Evolutionary conservation across 2,329 filamentous ascomycete species (phyloP).

Genomic region (Hirsutella thompsonii): DNA sequence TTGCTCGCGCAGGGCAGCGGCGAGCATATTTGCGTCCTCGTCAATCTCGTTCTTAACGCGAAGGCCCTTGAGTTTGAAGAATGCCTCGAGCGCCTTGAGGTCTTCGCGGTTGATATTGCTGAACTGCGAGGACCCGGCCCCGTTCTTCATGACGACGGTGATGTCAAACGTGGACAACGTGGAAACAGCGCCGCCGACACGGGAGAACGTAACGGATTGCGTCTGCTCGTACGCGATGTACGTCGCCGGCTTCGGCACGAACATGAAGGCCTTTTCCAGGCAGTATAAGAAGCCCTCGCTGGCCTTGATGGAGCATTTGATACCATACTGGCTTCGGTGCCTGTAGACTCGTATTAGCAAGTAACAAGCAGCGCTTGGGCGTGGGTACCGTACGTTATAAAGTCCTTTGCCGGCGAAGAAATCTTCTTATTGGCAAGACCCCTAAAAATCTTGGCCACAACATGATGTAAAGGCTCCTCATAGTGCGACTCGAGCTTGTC

Average conservation of each 20-base stretch:
- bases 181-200: slow-evolving; percentile 86
- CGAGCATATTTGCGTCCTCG: slow-evolving; percentile 72
- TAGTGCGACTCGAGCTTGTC: slow-evolving; percentile 82
- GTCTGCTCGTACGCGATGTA: slow-evolving; percentile 96
- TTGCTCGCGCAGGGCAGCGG: slow-evolving; percentile 71
- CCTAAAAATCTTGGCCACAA: slow-evolving; percentile 90
- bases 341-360: slow-evolving; percentile 20
- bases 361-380: background rate
- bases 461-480: slow-evolving; percentile 84
- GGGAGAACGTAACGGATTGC: slow-evolving; percentile 83
- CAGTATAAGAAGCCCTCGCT: slow-evolving; percentile 97
- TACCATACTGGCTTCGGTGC: slow-evolving; percentile 85
- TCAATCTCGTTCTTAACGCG: slow-evolving; percentile 98
- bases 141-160: slow-evolving; percentile 78
- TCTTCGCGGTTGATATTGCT: slow-evolving; percentile 99
- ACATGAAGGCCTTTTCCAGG: slow-evolving; percentile 96
- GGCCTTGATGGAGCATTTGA: slow-evolving; percentile 99
- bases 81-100: slow-evolving; percentile 88
- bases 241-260: slow-evolving; percentile 94
- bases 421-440: slow-evolving; percentile 93
- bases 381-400: slow-evolving; percentile 50
- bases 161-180: slow-evolving; percentile 96
- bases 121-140: slow-evolving; percentile 84
- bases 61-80: slow-evolving; percentile 92
- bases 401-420: slow-evolving; percentile 86